Evolutionary conservation across 1,284 basidiomycete species (phyloP).

Genomic region (Neonothopanus nambi): DNA sequence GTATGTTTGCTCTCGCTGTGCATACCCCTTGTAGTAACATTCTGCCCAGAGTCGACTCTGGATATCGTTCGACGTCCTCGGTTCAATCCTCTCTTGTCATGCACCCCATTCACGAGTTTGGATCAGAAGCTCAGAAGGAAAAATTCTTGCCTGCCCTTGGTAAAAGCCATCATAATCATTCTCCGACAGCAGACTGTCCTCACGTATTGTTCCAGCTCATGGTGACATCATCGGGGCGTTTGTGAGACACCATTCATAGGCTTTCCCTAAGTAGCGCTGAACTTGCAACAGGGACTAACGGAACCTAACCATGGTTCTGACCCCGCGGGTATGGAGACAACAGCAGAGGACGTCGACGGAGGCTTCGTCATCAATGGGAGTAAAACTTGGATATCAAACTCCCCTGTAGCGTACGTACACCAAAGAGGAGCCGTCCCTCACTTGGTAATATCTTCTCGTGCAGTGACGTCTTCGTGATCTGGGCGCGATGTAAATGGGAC

Average conservation of each 20-base stretch:
- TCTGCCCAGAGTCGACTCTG: conserved; percentile 80
- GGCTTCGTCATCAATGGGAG: conserved; percentile 87
- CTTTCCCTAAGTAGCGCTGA: not conserved
- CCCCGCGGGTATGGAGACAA: conserved; percentile 92
- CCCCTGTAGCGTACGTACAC: conserved; percentile 75
- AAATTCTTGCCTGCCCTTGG: conserved; percentile 87
- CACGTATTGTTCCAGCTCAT: conserved; percentile 50
- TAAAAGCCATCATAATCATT: conserved; percentile 31
- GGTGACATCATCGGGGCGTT: conserved; percentile 94
- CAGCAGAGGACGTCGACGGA: conserved; percentile 81
- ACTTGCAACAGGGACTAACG: conserved; percentile 73
- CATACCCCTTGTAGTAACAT: not conserved
- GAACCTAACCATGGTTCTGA: conserved; percentile 98
- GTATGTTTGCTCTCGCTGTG: conserved; percentile 33
- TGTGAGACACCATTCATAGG: conserved; percentile 45
- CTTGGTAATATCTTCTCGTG: conserved; percentile 8
- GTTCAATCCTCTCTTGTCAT: conserved; percentile 98
- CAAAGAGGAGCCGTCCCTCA: not conserved
- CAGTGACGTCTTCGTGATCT: conserved; percentile 86
- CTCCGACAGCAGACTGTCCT: not conserved
- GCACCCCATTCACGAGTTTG: conserved; percentile 96
- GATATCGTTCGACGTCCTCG: conserved; percentile 93
- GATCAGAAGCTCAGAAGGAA: conserved; percentile 88
- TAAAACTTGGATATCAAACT: conserved; percentile 97
- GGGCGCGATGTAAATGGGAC: conserved; percentile 96